Evolutionary conservation across 192 early-diverging fungal species (phyloP).

Genomic region (Coemansia sp.): DNA sequence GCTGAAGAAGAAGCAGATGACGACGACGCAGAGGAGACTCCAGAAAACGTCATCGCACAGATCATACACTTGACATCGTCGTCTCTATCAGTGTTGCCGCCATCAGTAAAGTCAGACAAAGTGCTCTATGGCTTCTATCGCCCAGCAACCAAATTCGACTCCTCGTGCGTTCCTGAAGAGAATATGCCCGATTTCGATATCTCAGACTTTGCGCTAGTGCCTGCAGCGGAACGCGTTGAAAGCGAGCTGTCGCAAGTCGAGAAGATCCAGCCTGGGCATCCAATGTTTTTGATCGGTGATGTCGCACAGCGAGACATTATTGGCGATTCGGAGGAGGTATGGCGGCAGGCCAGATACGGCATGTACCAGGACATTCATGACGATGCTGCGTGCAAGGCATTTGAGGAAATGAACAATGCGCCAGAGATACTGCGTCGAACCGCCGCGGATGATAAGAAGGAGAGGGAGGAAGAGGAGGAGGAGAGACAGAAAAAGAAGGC

Average conservation of each 20-base stretch:
- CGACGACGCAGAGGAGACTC: conserved; percentile 23
- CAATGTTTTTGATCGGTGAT: conserved; percentile 41
- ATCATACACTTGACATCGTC: conserved; percentile 35
- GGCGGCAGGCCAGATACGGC: conserved; percentile 35
- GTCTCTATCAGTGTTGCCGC: conserved; percentile 25
- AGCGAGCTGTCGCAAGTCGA: conserved; percentile 20
- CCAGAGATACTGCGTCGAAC: conserved; percentile 28
- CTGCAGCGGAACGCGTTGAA: conserved; percentile 26
- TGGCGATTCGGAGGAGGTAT: conserved; percentile 42
- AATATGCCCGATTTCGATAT: conserved; percentile 46
- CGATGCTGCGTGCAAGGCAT: conserved; percentile 27
- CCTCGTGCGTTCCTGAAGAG: conserved; percentile 34
- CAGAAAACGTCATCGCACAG: conserved; percentile 33
- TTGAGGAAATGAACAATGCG: conserved; percentile 44
- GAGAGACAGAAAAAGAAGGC: too few relatives aligned
- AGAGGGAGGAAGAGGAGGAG: neutral
- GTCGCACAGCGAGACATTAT: conserved; percentile 30
- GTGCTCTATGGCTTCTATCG: conserved; percentile 41
- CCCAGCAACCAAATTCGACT: conserved; percentile 36
- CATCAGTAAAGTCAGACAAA: conserved; percentile 30
- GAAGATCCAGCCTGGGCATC: conserved; percentile 26
- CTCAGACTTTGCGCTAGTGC: conserved; percentile 21
- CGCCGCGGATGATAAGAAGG: conserved; percentile 16
- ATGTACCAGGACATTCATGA: conserved; percentile 33
- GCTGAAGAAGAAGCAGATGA: conserved; percentile 3